phyloP scores from a whole-genome alignment of 768 basidiomycete genomes.

The Leccinellum rugosiceps region DNA sequence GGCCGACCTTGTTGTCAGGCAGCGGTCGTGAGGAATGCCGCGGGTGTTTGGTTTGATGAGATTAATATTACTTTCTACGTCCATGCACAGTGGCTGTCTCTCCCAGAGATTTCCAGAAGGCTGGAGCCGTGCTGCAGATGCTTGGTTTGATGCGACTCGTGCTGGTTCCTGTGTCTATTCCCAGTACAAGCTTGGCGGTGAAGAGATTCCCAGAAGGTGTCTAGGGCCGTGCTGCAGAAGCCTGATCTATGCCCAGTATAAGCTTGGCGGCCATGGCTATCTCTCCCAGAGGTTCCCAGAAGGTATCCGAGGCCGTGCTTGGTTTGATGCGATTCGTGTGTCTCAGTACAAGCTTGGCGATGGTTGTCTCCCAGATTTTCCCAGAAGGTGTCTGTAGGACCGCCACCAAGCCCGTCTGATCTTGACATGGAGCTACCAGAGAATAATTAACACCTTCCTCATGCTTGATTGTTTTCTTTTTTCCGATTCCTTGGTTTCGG shows the following conservation, averaged over 20 bases:
- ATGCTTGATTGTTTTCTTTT: not conserved
- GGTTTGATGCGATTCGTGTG: too few species aligned
- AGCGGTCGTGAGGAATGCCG: conserved; percentile 46
- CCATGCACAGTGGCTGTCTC: not conserved
- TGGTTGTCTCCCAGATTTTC: too few species aligned
- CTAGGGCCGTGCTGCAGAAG: not conserved
- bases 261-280: too few species aligned
- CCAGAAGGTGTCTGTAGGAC: too few species aligned
- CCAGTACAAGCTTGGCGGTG: not conserved
- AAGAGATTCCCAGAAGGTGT: not conserved
- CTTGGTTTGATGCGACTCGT: conserved; percentile 47
- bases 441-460: not conserved
- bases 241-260: too few species aligned
- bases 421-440: not conserved
- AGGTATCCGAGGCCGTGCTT: not conserved
- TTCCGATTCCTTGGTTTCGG: not conserved
- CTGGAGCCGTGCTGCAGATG: conserved; percentile 28
- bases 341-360: too few species aligned
- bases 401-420: not conserved
- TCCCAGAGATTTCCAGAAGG: not conserved
- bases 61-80: not conserved
- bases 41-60: conserved; percentile 62
- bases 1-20: conserved; percentile 58
- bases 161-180: not conserved
- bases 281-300: too few species aligned